Evolutionary conservation across 1,139 yeast genomes (phyloP), one percentile per base, ranked within the genome.

Genomic region (Blastobotrys persicus): DNA sequence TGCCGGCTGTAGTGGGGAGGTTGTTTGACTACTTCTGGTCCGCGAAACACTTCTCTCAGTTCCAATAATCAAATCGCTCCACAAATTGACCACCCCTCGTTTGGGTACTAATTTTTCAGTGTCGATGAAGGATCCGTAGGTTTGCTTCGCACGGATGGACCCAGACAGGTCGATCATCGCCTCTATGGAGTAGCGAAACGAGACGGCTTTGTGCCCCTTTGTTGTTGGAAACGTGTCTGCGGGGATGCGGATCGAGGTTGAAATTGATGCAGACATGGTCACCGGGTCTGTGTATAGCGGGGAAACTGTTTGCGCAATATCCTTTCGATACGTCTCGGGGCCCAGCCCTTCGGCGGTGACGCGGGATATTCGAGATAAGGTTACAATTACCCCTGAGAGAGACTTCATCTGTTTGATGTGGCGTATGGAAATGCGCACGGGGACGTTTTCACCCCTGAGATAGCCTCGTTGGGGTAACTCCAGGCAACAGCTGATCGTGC

Each of bases 201-300:
- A 78, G 3, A 88, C 88, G 45, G 84, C 70, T 1, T 83, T 83
- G 52, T 88, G 80, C 1, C 87, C 87, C 37, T 79, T 76, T 12
- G 88, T 85, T 0, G 96, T 86, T 0, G 96, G 95, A 63, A 89
- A 88, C 0, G 88, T 82, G 59, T 89, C 96, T 0, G 87, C 80
- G 0, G 97, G 96, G 0, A 89, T 82, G 54, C 83, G 73, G 19
- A 89, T 68, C 43, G 80, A 78, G 1, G 91, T 79, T 35, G 79
- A 78, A 3, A 85, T 75, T 39, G 79, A 83, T 31, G 83, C 76
- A 31, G 74, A 69, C 42, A 81, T 72, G 0, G 85, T 76, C 4
- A 64, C 71, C 0, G 94, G 91, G 62, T 88, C 92, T 18, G 88
- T 81, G 56, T 80, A 83, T n/a, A 89, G 68, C 0, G 96, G 96